Conservation (phyloP, 441 rosid species). For the Omphalea diandra region DNA sequence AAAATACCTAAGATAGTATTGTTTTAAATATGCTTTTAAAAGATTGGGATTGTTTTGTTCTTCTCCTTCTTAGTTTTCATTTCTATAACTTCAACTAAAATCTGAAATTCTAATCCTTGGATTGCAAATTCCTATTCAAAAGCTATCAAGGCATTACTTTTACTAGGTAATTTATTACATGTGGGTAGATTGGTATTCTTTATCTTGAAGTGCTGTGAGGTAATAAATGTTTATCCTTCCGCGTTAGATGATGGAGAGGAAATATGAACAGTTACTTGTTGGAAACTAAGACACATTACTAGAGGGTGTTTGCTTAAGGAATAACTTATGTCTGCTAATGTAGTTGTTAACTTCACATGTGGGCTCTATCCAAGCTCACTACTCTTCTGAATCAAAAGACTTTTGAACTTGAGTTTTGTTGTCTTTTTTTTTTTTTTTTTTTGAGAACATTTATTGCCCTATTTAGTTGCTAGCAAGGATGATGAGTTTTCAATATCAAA, state of each 20-base stretch:
- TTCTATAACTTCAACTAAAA: not conserved
- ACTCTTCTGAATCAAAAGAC: slow-evolving; percentile 74
- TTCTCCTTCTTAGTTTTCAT: not conserved
- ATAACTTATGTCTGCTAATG: slow-evolving; percentile 24
- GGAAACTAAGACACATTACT: not conserved
- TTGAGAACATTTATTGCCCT: too few relatives aligned
- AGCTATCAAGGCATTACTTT: not conserved
- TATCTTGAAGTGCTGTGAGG: not conserved
- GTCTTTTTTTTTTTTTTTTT: too few relatives aligned
- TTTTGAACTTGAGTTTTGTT: slow-evolving; percentile 87
- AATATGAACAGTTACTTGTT: not conserved
- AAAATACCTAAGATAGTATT: not conserved
- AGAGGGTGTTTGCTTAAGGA: not conserved
- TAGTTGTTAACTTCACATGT: slow-evolving; percentile 25
- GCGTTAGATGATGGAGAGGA: slow-evolving; percentile 6
- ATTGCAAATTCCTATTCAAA: not conserved
- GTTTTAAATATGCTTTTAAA: not conserved
- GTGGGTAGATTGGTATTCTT: not conserved
- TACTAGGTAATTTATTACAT: not conserved
- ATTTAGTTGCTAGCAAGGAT: slow-evolving; percentile 10
- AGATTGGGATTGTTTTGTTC: not conserved
- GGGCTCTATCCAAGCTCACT: slow-evolving; percentile 80
- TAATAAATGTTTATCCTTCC: not conserved
- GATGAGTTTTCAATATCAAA: slow-evolving; percentile 16
- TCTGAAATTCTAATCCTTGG: not conserved